Percentiles rank a stretch among this genome's conserved stretches.
These are phyloP conservation scores for Esteya vermicola DNA, from an alignment of 2,329 filamentous ascomycete species.

Conservation along the genomic window DNA sequence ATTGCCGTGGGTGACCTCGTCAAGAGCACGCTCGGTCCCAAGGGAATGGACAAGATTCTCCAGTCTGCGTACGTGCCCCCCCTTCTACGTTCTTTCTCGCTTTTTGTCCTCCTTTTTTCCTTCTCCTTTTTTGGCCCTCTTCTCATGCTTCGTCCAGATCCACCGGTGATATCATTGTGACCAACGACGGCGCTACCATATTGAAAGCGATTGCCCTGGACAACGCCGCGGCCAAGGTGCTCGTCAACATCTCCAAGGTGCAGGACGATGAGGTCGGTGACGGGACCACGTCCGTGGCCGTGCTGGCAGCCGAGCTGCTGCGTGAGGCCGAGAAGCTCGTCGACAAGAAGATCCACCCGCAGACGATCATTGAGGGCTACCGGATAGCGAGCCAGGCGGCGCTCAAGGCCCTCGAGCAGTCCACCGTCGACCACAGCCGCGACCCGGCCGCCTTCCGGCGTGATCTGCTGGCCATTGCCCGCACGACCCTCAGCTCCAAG, in stretches of 20 bases:
- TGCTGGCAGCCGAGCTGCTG: slow-evolving; percentile 85
- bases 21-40: slow-evolving; percentile 92
- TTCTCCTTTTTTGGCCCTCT: neutral
- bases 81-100: no score
- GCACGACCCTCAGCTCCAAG: slow-evolving; percentile 94
- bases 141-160: slow-evolving; percentile 48
- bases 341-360: slow-evolving; percentile 95
- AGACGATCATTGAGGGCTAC: slow-evolving; percentile 98
- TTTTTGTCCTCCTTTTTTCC: no score
- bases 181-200: slow-evolving; percentile 96
- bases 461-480: slow-evolving; percentile 79
- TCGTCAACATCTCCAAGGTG: slow-evolving; percentile 98
- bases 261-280: slow-evolving; percentile 98
- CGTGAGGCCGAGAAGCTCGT: slow-evolving; percentile 95
- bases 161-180: slow-evolving; percentile 94
- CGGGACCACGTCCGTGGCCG: slow-evolving; percentile 94
- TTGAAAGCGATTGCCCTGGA: slow-evolving; percentile 97
- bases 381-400: slow-evolving; percentile 90
- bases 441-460: slow-evolving; percentile 73
- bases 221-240: slow-evolving; percentile 93
- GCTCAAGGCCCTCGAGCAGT: slow-evolving; percentile 67
- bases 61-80: slow-evolving; percentile 83
- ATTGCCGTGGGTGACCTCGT: slow-evolving; percentile 96
- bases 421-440: slow-evolving; percentile 80
- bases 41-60: slow-evolving; percentile 98